These are phyloP conservation scores for Aspergillus calidoustus DNA, from an alignment of 2,329 filamentous ascomycete genomes.

Conservation along the genomic window DNA sequence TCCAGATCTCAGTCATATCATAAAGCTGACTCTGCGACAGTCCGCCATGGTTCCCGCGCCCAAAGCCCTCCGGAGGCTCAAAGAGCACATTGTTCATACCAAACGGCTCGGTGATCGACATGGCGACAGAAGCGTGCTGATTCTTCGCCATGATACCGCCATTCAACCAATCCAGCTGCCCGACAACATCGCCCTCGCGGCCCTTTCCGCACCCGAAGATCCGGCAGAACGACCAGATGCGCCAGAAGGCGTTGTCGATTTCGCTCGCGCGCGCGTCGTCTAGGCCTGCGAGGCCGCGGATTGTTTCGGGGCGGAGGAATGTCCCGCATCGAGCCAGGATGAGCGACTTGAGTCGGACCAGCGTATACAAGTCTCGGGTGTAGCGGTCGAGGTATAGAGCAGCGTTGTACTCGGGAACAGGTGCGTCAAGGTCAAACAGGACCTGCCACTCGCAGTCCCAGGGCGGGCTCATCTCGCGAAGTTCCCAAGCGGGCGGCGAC, in stretches of 20 bases:
- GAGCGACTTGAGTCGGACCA: conserved; percentile 59
- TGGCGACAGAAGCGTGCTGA: conserved; percentile 43
- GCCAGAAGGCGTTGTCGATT: conserved; percentile 66
- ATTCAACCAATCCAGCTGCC: conserved; percentile 67
- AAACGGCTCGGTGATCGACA: conserved; percentile 54
- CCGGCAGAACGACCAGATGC: conserved; percentile 68
- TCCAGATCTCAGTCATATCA: conserved; percentile 69
- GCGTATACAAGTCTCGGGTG: conserved; percentile 57
- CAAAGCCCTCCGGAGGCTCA: conserved; percentile 62
- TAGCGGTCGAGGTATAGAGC: conserved; percentile 57
- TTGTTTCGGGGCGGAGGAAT: conserved; percentile 61
- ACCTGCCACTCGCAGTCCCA: conserved; percentile 48
- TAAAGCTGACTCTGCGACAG: conserved; percentile 62
- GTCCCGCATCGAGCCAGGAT: conserved; percentile 61
- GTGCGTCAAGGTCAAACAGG: conserved; percentile 50
- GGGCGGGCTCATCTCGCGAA: conserved; percentile 62
- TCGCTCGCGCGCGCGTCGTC: conserved; percentile 53
- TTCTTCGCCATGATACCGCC: conserved; percentile 58
- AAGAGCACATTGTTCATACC: conserved; percentile 60
- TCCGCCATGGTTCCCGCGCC: conserved; percentile 59
- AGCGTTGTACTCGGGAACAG: conserved; percentile 59
- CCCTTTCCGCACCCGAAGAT: conserved; percentile 64
- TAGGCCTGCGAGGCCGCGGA: conserved; percentile 56
- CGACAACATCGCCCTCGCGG: conserved; percentile 62
- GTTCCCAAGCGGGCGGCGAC: conserved; percentile 64